Evolutionary conservation across 768 basidiomycete genomes (phyloP).

Genomic region (Termitomyces sp.): DNA sequence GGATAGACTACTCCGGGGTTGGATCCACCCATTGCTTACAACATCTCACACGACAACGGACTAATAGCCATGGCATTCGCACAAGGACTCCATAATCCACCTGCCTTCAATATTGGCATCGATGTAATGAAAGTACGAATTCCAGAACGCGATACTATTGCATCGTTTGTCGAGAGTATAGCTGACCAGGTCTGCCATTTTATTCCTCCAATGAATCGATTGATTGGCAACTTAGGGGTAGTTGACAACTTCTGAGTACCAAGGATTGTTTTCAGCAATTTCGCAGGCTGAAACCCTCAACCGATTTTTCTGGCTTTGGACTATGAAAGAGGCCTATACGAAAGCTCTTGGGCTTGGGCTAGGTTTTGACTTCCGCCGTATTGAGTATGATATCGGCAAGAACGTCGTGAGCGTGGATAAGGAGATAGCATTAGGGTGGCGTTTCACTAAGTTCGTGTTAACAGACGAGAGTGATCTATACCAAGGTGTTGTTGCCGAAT

Average conservation of each 20-base stretch:
- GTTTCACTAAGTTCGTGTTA: conserved; percentile 57
- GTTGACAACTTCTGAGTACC: conserved; percentile 39
- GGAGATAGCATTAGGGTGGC: conserved; percentile 52
- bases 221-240: conserved; percentile 12
- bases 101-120: conserved; percentile 62
- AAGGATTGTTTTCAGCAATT: conserved; percentile 30
- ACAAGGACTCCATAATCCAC: conserved; percentile 32
- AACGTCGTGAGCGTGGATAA: conserved; percentile 58
- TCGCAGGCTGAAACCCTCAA: conserved; percentile 47
- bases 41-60: conserved; percentile 76
- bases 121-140: conserved; percentile 77
- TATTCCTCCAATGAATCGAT: neutral
- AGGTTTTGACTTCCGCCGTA: conserved; percentile 73
- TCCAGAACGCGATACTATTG: conserved; percentile 51
- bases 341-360: conserved; percentile 83
- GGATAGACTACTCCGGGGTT: conserved; percentile 37
- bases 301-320: conserved; percentile 81
- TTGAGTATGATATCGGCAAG: conserved; percentile 58
- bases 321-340: conserved; percentile 87
- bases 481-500: conserved; percentile 62
- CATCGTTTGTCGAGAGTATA: conserved; percentile 57
- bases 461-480: conserved; percentile 46
- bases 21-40: conserved; percentile 63
- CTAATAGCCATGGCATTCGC: conserved; percentile 66
- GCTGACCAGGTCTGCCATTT: conserved; percentile 50